phyloP scores from a whole-genome alignment of 345 rosid species.

The Melastoma malabathricum region DNA sequence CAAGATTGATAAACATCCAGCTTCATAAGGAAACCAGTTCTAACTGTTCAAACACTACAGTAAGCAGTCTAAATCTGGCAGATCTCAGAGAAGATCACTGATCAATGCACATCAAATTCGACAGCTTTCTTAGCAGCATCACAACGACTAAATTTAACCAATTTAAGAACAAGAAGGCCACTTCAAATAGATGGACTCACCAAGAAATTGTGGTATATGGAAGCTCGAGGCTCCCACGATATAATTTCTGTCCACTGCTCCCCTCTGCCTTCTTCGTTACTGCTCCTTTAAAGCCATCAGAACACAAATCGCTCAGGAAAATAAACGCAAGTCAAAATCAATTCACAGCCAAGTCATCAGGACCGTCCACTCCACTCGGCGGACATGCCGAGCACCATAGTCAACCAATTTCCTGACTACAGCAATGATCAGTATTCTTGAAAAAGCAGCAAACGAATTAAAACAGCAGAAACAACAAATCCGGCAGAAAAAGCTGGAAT shows the following conservation, averaged over 20 bases:
- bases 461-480: too few species aligned
- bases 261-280: conserved; percentile 29
- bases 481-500: too few species aligned
- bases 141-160: too few species aligned
- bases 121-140: background rate
- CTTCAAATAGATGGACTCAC: conserved; percentile 38
- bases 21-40: too few species aligned
- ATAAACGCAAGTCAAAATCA: conserved; percentile 5
- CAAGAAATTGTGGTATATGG: conserved; percentile 77
- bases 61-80: too few species aligned
- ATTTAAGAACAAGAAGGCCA: conserved; percentile 5
- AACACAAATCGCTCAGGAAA: background rate
- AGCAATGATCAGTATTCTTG: conserved; percentile 3
- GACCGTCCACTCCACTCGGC: too few species aligned
- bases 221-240: conserved; percentile 94
- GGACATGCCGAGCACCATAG: too few species aligned
- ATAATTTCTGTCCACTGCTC: conserved; percentile 82
- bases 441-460: too few species aligned
- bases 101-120: background rate
- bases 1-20: too few species aligned
- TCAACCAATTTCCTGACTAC: background rate
- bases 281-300: conserved; percentile 16
- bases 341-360: background rate
- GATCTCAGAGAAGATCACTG: too few species aligned
- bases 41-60: too few species aligned